These are phyloP conservation scores for Diplodia scrobiculata DNA, from an alignment of 2,329 filamentous ascomycete genomes.

Conservation along the genomic window DNA sequence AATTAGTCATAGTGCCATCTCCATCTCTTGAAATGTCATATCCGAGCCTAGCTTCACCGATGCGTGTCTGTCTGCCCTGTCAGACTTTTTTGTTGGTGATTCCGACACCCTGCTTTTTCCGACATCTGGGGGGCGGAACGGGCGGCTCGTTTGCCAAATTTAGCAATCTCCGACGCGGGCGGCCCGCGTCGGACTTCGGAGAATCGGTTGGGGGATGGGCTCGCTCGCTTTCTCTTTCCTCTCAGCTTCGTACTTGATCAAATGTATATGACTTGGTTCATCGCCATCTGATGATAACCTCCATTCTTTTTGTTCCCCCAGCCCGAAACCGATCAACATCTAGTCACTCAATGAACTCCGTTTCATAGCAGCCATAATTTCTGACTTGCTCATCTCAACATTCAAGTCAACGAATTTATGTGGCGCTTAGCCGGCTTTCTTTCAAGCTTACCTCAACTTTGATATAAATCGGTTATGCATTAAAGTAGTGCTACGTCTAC, in stretches of 20 bases:
- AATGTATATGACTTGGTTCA: background rate
- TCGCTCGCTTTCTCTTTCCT: too few relatives aligned
- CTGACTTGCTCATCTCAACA: too few relatives aligned
- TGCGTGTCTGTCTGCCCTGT: background rate
- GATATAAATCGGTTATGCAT: too few relatives aligned
- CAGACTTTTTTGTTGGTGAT: background rate
- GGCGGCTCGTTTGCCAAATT: slow-evolving; percentile 6
- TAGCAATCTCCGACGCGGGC: slow-evolving; percentile 11
- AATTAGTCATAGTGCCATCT: slow-evolving; percentile 17
- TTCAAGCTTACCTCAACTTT: too few relatives aligned
- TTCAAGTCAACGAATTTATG: too few relatives aligned
- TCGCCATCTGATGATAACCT: background rate
- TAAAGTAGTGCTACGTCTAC: too few relatives aligned
- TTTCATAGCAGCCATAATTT: too few relatives aligned
- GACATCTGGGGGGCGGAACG: slow-evolving; percentile 39
- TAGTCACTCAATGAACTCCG: too few relatives aligned
- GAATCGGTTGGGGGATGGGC: background rate
- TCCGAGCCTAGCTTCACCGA: background rate
- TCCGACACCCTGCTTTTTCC: slow-evolving; percentile 42
- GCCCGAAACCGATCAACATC: too few relatives aligned
- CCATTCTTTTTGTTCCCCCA: too few relatives aligned
- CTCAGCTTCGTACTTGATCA: background rate
- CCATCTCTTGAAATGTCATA: slow-evolving; percentile 10
- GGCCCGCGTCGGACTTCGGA: slow-evolving; percentile 5
- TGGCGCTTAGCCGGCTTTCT: too few relatives aligned